These are phyloP conservation scores for Boletus rufocinnamomeus DNA, from an alignment of 768 basidiomycete species.

Conservation along the genomic window DNA sequence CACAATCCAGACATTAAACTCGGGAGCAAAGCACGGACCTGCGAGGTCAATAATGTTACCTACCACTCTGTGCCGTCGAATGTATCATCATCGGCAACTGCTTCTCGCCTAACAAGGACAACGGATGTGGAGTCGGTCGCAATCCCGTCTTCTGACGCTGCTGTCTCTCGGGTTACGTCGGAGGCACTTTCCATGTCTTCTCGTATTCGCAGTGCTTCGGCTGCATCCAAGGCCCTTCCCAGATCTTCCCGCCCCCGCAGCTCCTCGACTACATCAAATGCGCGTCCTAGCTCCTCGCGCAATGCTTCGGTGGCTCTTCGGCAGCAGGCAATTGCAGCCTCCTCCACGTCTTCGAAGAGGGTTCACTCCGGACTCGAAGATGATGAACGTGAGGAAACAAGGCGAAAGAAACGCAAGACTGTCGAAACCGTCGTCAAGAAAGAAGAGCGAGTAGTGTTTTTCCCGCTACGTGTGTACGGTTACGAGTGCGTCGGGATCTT, in stretches of 20 bases:
- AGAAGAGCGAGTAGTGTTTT: background rate
- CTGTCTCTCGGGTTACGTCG: background rate
- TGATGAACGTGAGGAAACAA: background rate
- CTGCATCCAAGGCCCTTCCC: background rate
- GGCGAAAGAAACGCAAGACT: background rate
- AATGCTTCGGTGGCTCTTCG: background rate
- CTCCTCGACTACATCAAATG: background rate
- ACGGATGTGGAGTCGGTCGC: background rate
- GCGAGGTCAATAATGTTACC: background rate
- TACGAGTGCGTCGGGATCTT: conserved; percentile 4
- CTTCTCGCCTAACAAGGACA: background rate
- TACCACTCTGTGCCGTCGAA: background rate
- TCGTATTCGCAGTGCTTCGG: background rate
- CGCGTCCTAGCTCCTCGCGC: background rate
- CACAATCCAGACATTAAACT: conserved; percentile 1
- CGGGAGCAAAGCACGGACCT: background rate
- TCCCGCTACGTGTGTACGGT: conserved; percentile 6
- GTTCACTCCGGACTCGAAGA: background rate
- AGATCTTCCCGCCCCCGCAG: background rate
- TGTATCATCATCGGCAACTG: background rate
- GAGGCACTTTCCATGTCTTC: background rate
- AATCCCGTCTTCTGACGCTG: background rate
- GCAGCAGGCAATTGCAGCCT: background rate
- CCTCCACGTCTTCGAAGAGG: conserved; percentile 3
- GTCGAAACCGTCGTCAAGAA: background rate